Evolutionary conservation across 2,329 filamentous ascomycete species (phyloP), one percentile per base, ranked within the genome.

Genomic region (Pseudodiploospora longispora): DNA sequence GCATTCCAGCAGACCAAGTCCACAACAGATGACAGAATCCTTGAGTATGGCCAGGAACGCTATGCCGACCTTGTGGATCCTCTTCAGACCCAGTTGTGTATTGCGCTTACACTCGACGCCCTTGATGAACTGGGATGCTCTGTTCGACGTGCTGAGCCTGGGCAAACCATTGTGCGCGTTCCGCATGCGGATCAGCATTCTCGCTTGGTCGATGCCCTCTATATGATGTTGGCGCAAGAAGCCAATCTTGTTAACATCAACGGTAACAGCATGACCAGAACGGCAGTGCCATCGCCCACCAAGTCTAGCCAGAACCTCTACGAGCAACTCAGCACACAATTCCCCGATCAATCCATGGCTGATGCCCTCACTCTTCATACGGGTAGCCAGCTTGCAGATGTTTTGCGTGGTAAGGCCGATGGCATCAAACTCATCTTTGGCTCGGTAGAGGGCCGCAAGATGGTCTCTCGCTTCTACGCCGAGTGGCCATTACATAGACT

Each of bases 341-440:
- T 42, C 30, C 41, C 42, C 3, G 44, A 50, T 12, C 41, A 50
- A 10, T 19, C 12, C 6, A 30, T 34, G 4, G 40, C 42, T 2
- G 37, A 47, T 30, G 39, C 53, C 8, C 47, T 62, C 7, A 55
- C 52, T 8, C 52, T 48, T 38, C 52, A 56, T 40, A 52, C 50
- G 2, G 61, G 60, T 7, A 47, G 50, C 2, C 52, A 54, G 6
- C 50, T 64, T 4, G 57, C 59, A 1, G 50, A 57, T 3, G 55
- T 61, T 1, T 42, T 65, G 7, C 47, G 12, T 3, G 67, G 65
- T 8, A 50, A 61, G 27, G 55, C 57, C 8, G 64, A 70, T 43
- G 62, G 63, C 1, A 53, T 69, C 12, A 53, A 61, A 38, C 47
- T 69, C 2, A 57, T 71, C 6, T 70, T 70, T 38, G 64, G 65